Percentiles rank a stretch among this genome's conserved stretches.
Evolutionary conservation across 208 protist genomes (phyloP).

Genomic region (Crithidia mellificae): DNA sequence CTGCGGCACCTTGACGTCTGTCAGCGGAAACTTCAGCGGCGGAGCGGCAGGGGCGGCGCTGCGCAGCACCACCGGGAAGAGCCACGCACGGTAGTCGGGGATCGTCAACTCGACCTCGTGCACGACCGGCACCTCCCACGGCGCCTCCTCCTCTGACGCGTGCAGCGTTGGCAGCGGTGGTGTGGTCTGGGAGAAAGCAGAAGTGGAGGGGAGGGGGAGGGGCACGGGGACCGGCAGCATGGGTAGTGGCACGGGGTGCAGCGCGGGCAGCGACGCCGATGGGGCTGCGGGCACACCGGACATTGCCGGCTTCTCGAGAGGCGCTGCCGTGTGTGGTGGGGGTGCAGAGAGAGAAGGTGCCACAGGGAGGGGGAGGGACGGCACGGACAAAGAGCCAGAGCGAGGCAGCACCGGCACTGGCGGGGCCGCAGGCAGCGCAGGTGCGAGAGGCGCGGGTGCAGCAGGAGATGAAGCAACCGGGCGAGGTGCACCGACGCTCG

Average conservation of each 20-base stretch:
- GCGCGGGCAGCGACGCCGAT: background rate
- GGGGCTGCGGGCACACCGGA: background rate
- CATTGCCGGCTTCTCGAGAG: too few species aligned
- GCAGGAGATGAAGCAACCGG: background rate
- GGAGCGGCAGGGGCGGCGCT: constrained; percentile 1
- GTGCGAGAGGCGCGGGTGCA: background rate
- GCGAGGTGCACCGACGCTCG: background rate
- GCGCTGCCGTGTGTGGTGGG: background rate
- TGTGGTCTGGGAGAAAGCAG: too few species aligned
- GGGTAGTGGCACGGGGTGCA: background rate
- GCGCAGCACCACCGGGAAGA: constrained; percentile 29
- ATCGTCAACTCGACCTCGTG: background rate
- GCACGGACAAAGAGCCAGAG: too few species aligned
- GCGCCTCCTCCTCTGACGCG: constrained; percentile 14
- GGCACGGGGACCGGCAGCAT: background rate
- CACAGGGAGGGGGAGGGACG: too few species aligned
- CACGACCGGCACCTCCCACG: too few species aligned
- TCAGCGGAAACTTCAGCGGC: constrained; percentile 33
- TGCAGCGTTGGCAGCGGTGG: constrained; percentile 1
- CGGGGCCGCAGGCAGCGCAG: background rate
- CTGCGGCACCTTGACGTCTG: constrained; percentile 28
- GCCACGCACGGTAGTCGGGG: constrained; percentile 34
- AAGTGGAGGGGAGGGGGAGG: background rate
- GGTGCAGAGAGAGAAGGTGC: background rate
- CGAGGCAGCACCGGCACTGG: background rate